phyloP scores from a whole-genome alignment of 75 land plant species.

The Isoetes taiwanensis region DNA sequence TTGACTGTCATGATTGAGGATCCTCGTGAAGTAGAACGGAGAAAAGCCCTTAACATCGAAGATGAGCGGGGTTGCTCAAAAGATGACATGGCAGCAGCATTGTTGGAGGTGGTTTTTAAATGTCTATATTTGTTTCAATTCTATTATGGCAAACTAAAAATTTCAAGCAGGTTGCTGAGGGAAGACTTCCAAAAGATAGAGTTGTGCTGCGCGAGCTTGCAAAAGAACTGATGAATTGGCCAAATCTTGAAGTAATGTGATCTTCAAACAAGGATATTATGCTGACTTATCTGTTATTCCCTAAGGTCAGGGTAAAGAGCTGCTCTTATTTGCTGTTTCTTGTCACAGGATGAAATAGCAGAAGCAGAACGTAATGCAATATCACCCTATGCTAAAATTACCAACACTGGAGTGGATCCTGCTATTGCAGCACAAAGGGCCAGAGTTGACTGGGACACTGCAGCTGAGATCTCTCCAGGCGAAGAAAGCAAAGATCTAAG shows the following conservation, averaged over 20 bases:
- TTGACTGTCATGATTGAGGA: slow-evolving; percentile 89
- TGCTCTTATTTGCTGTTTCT: no score
- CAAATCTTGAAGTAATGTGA: slow-evolving; percentile 83
- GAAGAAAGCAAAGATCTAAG: slow-evolving; percentile 23
- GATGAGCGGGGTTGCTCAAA: slow-evolving; percentile 53
- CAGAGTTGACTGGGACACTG: slow-evolving; percentile 80
- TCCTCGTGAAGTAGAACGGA: slow-evolving; percentile 64
- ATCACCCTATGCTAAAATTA: slow-evolving; percentile 72
- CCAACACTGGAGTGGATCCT: slow-evolving; percentile 85
- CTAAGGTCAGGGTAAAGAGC: no score
- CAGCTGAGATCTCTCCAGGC: slow-evolving; percentile 64
- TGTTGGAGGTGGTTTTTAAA: slow-evolving; percentile 48
- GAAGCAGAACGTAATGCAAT: slow-evolving; percentile 26
- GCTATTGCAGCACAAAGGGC: slow-evolving; percentile 59
- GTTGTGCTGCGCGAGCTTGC: slow-evolving; percentile 55
- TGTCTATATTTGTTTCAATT: not conserved
- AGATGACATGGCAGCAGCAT: slow-evolving; percentile 69
- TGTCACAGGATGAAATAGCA: slow-evolving; percentile 16
- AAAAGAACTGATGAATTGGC: slow-evolving; percentile 76
- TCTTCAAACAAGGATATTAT: no score
- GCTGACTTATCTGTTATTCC: no score
- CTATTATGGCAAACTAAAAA: no score
- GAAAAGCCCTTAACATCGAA: slow-evolving; percentile 56
- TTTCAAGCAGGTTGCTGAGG: slow-evolving; percentile 91
- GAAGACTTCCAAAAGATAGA: slow-evolving; percentile 64